Conservation (phyloP, 164 flowering plant species). For the Amborella trichopoda region DNA sequence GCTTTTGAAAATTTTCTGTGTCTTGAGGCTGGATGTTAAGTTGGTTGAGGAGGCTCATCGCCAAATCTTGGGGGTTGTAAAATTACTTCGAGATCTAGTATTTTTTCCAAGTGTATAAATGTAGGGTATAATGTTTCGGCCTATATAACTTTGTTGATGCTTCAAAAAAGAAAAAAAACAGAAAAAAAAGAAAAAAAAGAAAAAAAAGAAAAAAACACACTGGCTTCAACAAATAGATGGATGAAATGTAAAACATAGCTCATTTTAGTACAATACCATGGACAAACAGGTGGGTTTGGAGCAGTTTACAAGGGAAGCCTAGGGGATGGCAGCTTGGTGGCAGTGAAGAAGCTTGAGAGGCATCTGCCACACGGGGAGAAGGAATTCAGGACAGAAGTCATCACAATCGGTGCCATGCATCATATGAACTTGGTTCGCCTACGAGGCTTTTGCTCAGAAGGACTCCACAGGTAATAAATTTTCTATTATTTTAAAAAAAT, state of each 20-base stretch:
- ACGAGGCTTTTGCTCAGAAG: conserved; percentile 88
- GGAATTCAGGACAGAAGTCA: conserved; percentile 85
- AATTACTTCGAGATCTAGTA: no score
- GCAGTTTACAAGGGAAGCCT: conserved; percentile 79
- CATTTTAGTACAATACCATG: no score
- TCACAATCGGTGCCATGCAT: conserved; percentile 91
- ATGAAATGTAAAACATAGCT: no score
- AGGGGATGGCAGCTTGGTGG: conserved; percentile 61
- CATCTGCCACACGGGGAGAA: conserved; percentile 83
- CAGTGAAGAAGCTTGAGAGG: conserved; percentile 83
- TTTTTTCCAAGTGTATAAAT: no score
- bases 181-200: background rate
- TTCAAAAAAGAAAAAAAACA: no score
- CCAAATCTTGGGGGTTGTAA: no score
- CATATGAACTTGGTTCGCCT: conserved; percentile 93
- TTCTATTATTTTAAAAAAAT: no score
- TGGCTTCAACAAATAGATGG: background rate
- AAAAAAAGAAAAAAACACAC: background rate
- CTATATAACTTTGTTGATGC: no score
- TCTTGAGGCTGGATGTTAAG: no score
- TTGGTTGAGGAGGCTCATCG: no score
- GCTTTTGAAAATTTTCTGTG: no score
- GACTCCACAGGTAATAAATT: conserved; percentile 46
- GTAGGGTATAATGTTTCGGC: no score
- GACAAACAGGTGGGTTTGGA: conserved; percentile 96